Conservation (phyloP, 1,284 basidiomycete species). For the Wolfiporia cocos region DNA sequence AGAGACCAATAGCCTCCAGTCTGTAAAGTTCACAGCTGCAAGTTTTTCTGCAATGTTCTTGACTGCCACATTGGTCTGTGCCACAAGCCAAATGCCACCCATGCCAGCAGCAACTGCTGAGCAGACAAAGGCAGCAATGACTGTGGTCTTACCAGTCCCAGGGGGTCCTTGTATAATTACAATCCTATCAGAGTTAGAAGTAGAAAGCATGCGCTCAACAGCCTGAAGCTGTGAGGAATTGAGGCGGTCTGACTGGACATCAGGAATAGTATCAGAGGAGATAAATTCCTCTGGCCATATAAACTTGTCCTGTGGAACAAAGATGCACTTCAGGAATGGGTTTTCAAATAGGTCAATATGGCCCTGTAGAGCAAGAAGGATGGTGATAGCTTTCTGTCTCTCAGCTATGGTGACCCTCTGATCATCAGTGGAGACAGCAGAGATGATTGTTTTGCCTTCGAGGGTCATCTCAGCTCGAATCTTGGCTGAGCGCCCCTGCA, state of each 20-base stretch:
- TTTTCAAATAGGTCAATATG: conserved; percentile 33
- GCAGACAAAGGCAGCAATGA: conserved; percentile 56
- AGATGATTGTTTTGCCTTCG: conserved; percentile 18
- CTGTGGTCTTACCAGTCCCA: conserved; percentile 56
- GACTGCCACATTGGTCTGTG: conserved; percentile 65
- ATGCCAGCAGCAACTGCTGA: conserved; percentile 30
- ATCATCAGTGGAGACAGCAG: conserved; percentile 36
- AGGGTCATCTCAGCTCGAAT: conserved; percentile 17
- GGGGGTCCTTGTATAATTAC: conserved; percentile 55
- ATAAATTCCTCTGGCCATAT: conserved; percentile 23
- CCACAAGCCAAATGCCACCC: conserved; percentile 61
- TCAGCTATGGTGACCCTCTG: conserved; percentile 51
- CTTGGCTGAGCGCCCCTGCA: conserved; percentile 18
- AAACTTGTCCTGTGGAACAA: conserved; percentile 15
- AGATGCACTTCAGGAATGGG: conserved; percentile 53
- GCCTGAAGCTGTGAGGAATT: conserved; percentile 51
- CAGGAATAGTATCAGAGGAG: conserved; percentile 11
- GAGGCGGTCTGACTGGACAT: conserved; percentile 22
- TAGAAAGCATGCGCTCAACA: conserved; percentile 46
- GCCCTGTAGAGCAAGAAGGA: conserved; percentile 49
- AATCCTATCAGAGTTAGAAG: conserved; percentile 30
- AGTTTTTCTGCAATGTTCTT: conserved; percentile 68
- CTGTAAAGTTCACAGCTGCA: conserved; percentile 32
- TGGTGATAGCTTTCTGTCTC: conserved; percentile 31
- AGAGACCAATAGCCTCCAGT: conserved; percentile 53